A percentile compares a stretch with the other conserved stretches of the same genome.
Conservation (phyloP, 768 basidiomycete species). For the Sporobolomyces phaffii region DNA sequence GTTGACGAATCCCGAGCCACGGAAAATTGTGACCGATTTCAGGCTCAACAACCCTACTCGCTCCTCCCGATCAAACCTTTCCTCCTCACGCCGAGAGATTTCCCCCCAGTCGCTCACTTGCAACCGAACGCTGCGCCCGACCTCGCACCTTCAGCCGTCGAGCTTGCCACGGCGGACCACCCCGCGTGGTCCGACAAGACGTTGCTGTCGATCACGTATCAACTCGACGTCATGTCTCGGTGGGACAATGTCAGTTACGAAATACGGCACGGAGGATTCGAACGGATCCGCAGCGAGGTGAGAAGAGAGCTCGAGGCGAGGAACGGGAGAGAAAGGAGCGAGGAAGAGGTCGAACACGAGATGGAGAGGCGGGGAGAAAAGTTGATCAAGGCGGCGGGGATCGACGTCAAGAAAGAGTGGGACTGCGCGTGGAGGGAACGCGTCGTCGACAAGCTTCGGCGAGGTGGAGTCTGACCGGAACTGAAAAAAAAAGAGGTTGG, state of each 20-base stretch:
- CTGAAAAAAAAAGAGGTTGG: too few relatives aligned
- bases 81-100: neutral
- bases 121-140: neutral
- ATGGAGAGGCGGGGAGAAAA: slow-evolving; percentile 6
- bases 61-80: slow-evolving; percentile 27
- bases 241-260: slow-evolving; percentile 5
- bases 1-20: neutral
- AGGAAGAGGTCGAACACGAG: neutral
- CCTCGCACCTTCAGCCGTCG: neutral
- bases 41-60: slow-evolving; percentile 28
- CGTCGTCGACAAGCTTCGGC: too few relatives aligned
- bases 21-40: neutral
- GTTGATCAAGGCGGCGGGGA: neutral
- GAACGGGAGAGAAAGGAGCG: neutral
- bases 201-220: slow-evolving; percentile 5
- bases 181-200: neutral
- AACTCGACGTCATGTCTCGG: neutral
- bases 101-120: neutral
- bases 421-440: slow-evolving; percentile 4
- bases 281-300: neutral
- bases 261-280: neutral
- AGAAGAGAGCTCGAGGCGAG: neutral
- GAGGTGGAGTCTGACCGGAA: too few relatives aligned
- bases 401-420: slow-evolving; percentile 19
- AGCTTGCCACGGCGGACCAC: neutral